Conservation (phyloP, 352 stramenopile genomes). For the Phytophthora citricola region DNA sequence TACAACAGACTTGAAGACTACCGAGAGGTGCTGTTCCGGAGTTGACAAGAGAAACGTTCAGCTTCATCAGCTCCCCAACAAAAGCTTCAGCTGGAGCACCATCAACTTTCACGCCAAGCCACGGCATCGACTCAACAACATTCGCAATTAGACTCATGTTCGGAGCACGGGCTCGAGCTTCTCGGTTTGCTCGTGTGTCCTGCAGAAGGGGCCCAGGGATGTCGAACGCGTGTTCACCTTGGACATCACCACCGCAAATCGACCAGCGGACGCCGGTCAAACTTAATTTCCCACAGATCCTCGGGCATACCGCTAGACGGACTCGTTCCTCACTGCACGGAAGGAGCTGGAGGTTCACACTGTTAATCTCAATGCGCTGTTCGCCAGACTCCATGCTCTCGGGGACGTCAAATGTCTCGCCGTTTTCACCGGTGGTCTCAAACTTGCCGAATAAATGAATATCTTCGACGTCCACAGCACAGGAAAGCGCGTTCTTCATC, state of each 20-base stretch:
- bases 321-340: slow-evolving; percentile 82
- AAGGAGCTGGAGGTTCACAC: slow-evolving; percentile 78
- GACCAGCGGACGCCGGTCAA: slow-evolving; percentile 84
- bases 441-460: slow-evolving; percentile 87
- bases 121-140: slow-evolving; percentile 79
- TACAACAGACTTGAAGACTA: slow-evolving; percentile 70
- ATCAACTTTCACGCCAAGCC: slow-evolving; percentile 78
- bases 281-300: slow-evolving; percentile 58
- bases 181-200: slow-evolving; percentile 78
- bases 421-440: slow-evolving; percentile 35
- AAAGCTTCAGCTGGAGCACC: slow-evolving; percentile 48
- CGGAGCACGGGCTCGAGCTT: slow-evolving; percentile 71
- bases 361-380: slow-evolving; percentile 61
- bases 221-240: slow-evolving; percentile 83
- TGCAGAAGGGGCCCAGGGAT: slow-evolving; percentile 83
- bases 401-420: slow-evolving; percentile 53
- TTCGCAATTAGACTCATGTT: slow-evolving; percentile 82
- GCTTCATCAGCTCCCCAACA: slow-evolving; percentile 68
- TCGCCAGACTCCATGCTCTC: slow-evolving; percentile 34
- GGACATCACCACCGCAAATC: slow-evolving; percentile 81
- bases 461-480: slow-evolving; percentile 79
- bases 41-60: slow-evolving; percentile 66
- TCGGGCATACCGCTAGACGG: slow-evolving; percentile 67
- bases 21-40: slow-evolving; percentile 55
- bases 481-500: slow-evolving; percentile 88